Evolutionary conservation across 176 grass and related monocot species (phyloP).

Genomic region (Triticum timopheevii): DNA sequence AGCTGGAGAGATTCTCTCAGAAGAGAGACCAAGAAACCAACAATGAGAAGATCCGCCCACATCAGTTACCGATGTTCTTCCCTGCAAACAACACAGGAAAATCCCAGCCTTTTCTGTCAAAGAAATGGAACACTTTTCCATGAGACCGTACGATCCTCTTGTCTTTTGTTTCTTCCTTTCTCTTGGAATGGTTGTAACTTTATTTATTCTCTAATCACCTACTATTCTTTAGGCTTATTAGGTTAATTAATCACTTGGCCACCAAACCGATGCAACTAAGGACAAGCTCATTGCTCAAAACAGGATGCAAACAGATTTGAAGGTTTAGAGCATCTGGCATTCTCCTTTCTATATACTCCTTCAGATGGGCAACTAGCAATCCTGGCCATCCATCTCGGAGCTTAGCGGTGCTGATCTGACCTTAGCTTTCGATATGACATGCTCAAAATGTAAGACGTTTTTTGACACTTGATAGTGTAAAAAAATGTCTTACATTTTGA

Average conservation of each 20-base stretch:
- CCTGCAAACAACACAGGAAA: slow-evolving; percentile 25
- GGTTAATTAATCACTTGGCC: slow-evolving; percentile 5
- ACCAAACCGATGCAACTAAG: slow-evolving; percentile 14
- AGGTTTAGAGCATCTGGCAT: background rate
- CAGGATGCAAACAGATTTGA: background rate
- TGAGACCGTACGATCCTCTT: slow-evolving; percentile 31
- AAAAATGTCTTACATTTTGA: too few species aligned
- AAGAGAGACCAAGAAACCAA: slow-evolving; percentile 45
- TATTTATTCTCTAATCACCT: slow-evolving; percentile 44
- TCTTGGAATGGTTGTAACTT: slow-evolving; percentile 32
- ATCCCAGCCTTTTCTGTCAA: slow-evolving; percentile 5
- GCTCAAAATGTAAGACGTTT: too few species aligned
- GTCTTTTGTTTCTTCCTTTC: slow-evolving; percentile 34
- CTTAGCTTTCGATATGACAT: background rate
- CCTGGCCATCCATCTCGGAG: background rate
- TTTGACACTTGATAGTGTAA: too few species aligned
- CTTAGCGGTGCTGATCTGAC: too few species aligned
- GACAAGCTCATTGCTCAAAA: slow-evolving; percentile 27
- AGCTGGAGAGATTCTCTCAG: slow-evolving; percentile 20
- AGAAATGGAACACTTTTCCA: slow-evolving; percentile 32
- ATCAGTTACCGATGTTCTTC: slow-evolving; percentile 34
- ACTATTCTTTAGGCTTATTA: slow-evolving; percentile 32
- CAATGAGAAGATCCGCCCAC: slow-evolving; percentile 33
- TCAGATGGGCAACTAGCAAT: background rate
- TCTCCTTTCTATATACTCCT: background rate